Conservation (phyloP, 257 asterid genomes). For the Salvia hispanica region DNA sequence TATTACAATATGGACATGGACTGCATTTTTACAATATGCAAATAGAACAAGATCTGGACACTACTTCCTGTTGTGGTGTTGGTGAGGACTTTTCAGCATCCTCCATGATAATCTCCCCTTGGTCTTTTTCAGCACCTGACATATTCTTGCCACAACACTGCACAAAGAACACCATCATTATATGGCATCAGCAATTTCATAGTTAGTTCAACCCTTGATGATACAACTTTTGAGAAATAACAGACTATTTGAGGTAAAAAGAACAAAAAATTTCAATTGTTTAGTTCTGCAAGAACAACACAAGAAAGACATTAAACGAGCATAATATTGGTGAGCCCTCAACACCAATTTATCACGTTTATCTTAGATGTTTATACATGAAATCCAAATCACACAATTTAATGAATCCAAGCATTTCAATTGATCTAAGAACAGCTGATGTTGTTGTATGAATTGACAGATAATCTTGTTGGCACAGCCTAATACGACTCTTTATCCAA, state of each 20-base stretch:
- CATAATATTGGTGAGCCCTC: neutral
- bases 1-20: conserved; percentile 20
- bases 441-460: neutral
- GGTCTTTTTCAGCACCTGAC: conserved; percentile 65
- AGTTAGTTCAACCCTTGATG: conserved; percentile 8
- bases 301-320: neutral
- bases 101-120: conserved; percentile 46
- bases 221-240: neutral
- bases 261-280: too few relatives aligned
- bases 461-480: conserved; percentile 2
- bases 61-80: conserved; percentile 64
- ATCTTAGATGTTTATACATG: neutral
- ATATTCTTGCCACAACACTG: conserved; percentile 42
- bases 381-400: neutral
- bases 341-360: neutral
- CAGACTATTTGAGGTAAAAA: neutral
- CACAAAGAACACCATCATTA: conserved; percentile 33
- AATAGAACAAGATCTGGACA: conserved; percentile 28
- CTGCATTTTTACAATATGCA: neutral
- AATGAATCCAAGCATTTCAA: conserved; percentile 17
- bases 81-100: conserved; percentile 51
- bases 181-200: conserved; percentile 23
- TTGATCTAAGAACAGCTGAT: conserved; percentile 8
- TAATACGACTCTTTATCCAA: neutral
- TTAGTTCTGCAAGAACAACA: too few relatives aligned